A percentile compares a stretch with the other conserved stretches of the same genome.
Conservation (phyloP, 2,329 filamentous ascomycete genomes). For the Aspergillus neoniger region DNA sequence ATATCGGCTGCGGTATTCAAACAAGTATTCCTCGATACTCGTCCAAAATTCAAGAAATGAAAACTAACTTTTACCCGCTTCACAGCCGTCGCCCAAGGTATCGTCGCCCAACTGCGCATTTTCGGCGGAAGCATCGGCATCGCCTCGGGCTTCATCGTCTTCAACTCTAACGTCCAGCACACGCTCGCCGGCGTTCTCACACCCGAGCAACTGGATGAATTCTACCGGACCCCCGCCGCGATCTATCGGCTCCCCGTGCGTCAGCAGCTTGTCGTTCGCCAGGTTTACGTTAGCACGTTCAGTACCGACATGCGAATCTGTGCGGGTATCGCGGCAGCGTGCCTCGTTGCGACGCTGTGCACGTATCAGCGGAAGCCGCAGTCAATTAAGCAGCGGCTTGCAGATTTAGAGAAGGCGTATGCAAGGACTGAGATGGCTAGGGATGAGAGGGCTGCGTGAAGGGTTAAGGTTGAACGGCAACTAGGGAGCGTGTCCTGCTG, state of each 20-base stretch:
- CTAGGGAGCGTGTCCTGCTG: not conserved
- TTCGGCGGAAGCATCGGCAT: constrained; percentile 11
- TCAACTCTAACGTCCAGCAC: constrained; percentile 4
- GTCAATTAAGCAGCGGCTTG: constrained; percentile 9
- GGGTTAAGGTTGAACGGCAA: not conserved
- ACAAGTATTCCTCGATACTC: not conserved
- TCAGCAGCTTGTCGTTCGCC: constrained; percentile 3
- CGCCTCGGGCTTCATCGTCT: constrained; percentile 9
- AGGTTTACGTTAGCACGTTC: constrained; percentile 4
- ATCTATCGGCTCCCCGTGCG: not conserved
- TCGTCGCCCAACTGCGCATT: constrained; percentile 11
- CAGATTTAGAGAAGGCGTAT: constrained; percentile 7
- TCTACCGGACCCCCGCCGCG: constrained; percentile 4
- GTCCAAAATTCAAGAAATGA: not conserved
- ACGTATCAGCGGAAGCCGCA: constrained; percentile 7
- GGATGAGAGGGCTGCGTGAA: not conserved
- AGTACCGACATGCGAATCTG: constrained; percentile 8
- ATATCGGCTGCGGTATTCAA: not conserved
- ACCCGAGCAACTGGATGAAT: constrained; percentile 2
- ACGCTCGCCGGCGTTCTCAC: not conserved
- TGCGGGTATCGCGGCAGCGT: constrained; percentile 1
- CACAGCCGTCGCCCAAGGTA: constrained; percentile 8
- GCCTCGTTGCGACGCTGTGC: constrained; percentile 3
- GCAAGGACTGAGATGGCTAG: not conserved
- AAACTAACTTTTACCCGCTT: not conserved